Conservation (phyloP, 176 grass and related monocot genomes). For the Chloris gayana region DNA sequence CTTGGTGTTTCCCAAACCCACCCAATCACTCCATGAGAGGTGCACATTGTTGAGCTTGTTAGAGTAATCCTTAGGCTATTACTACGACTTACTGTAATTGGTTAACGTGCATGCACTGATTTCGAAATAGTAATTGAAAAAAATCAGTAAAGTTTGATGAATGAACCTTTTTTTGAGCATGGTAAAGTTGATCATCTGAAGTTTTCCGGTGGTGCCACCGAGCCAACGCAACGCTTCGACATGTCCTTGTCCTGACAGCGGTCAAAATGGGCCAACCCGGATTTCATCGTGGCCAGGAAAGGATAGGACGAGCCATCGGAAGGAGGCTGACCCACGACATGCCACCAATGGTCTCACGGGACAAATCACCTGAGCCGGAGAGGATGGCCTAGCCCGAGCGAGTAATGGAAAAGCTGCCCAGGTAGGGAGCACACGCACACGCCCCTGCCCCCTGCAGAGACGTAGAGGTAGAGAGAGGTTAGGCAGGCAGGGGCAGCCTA, state of each 20-base stretch:
- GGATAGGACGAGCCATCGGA: not conserved
- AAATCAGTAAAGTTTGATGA: no score
- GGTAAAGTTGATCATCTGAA: no score
- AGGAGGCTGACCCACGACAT: not conserved
- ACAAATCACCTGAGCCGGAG: not conserved
- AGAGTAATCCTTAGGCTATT: no score
- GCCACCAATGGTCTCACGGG: not conserved
- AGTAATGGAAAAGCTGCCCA: conserved; percentile 31
- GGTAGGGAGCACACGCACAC: not conserved
- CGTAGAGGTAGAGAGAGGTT: not conserved
- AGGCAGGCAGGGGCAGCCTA: not conserved
- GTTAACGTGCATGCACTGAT: no score
- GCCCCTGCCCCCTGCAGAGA: not conserved
- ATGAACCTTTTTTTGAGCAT: no score
- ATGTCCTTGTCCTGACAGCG: no score
- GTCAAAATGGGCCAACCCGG: not conserved
- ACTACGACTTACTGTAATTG: no score
- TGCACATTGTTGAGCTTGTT: no score
- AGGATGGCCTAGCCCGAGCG: not conserved
- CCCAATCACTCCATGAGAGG: no score
- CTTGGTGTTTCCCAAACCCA: no score
- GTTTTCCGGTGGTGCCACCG: not conserved
- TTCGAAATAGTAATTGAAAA: no score
- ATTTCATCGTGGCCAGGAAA: not conserved
- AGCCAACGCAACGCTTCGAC: not conserved